Percentiles rank a stretch among this genome's conserved stretches.
Conservation (phyloP, 2,329 filamentous ascomycete genomes). For the Aureobasidium zeae region DNA sequence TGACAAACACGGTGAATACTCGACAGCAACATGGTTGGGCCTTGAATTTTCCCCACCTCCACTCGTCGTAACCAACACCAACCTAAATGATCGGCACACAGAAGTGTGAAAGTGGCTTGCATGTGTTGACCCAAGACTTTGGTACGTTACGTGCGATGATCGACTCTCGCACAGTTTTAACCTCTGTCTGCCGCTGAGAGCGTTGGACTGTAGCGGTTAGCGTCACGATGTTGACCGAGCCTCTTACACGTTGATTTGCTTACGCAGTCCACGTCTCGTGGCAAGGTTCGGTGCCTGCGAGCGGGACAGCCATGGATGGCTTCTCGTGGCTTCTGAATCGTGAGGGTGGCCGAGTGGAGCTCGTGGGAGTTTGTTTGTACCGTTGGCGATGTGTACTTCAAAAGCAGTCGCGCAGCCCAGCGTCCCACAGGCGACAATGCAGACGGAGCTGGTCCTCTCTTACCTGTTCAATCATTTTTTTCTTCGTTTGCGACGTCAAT, state of each 20-base stretch:
- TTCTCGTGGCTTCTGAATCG: too few relatives aligned
- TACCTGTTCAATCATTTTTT: too few relatives aligned
- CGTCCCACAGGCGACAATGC: slow-evolving; percentile 5
- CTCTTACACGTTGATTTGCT: slow-evolving; percentile 11
- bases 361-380: slow-evolving; percentile 8
- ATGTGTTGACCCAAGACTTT: neutral
- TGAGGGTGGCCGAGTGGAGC: slow-evolving; percentile 4
- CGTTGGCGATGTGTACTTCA: slow-evolving; percentile 12
- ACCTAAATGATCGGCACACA: too few relatives aligned
- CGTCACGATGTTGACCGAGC: slow-evolving; percentile 6
- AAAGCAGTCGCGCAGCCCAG: slow-evolving; percentile 7
- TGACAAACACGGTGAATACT: too few relatives aligned
- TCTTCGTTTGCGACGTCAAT: too few relatives aligned
- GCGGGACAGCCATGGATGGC: too few relatives aligned
- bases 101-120: too few relatives aligned
- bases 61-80: too few relatives aligned
- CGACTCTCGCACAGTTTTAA: slow-evolving; percentile 9
- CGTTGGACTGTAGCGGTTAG: slow-evolving; percentile 8
- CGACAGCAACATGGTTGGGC: too few relatives aligned
- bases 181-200: slow-evolving; percentile 4
- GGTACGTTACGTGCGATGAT: slow-evolving; percentile 4
- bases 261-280: too few relatives aligned
- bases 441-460: slow-evolving; percentile 3
- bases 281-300: slow-evolving; percentile 3
- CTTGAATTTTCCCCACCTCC: too few relatives aligned